Conservation (phyloP, 768 basidiomycete genomes). For the Hygrocybe coccinea region DNA sequence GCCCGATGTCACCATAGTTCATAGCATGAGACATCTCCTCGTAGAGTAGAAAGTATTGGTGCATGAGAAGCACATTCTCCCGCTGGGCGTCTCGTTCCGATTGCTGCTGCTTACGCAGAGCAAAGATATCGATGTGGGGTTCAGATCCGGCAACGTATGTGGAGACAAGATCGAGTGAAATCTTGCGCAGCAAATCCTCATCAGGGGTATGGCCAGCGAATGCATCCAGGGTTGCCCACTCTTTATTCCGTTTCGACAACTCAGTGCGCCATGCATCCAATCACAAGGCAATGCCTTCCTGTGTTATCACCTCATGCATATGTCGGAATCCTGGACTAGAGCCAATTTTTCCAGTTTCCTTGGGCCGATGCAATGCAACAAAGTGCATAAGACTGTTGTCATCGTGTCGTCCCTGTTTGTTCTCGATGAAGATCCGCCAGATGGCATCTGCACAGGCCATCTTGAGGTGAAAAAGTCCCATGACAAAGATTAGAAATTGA, state of each 20-base stretch:
- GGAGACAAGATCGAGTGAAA: background rate
- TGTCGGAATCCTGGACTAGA: conserved; percentile 31
- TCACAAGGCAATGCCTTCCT: conserved; percentile 15
- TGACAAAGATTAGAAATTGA: conserved; percentile 18
- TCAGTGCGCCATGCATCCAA: background rate
- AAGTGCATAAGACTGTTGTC: conserved; percentile 17
- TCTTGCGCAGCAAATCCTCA: no score
- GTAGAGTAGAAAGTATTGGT: conserved; percentile 1
- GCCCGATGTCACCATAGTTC: conserved; percentile 24
- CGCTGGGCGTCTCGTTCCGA: background rate
- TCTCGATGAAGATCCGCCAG: conserved; percentile 20
- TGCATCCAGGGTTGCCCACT: conserved; percentile 10
- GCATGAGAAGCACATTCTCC: background rate
- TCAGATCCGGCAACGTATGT: background rate
- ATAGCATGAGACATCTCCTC: conserved; percentile 13
- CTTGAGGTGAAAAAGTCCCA: conserved; percentile 24
- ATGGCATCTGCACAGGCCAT: conserved; percentile 18
- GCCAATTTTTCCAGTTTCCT: conserved; percentile 29
- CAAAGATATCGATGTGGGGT: background rate
- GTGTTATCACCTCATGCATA: conserved; percentile 34
- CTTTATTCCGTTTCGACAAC: background rate
- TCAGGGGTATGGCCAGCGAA: no score
- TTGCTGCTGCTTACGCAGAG: background rate
- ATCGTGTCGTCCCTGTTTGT: conserved; percentile 13
- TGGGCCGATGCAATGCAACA: conserved; percentile 22